Percentiles rank a stretch among this genome's conserved stretches.
These are phyloP conservation scores for Daphne laureola DNA, from an alignment of 441 rosid species.

Conservation along the genomic window DNA sequence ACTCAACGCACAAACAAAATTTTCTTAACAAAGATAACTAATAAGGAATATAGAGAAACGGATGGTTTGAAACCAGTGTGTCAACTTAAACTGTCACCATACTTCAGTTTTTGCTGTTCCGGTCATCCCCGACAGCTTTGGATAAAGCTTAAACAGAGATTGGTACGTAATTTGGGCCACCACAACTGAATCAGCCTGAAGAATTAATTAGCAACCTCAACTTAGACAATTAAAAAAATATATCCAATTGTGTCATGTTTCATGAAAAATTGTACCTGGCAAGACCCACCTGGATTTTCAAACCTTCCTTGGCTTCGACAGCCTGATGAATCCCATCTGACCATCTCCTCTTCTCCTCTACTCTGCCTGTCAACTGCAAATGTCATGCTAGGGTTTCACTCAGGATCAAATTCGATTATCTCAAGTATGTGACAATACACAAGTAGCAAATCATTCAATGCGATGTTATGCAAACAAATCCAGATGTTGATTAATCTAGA, in stretches of 20 bases:
- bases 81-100: constrained; percentile 19
- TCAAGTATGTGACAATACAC: not conserved
- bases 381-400: constrained; percentile 9
- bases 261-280: not conserved
- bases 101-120: constrained; percentile 99
- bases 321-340: constrained; percentile 97
- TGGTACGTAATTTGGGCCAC: constrained; percentile 98
- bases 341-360: constrained; percentile 98
- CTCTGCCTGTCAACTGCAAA: constrained; percentile 91
- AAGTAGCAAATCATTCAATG: not conserved
- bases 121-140: constrained; percentile 97
- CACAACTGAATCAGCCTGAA: constrained; percentile 89
- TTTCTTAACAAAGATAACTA: not conserved
- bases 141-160: constrained; percentile 93
- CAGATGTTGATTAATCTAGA: too few relatives aligned
- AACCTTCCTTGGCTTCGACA: constrained; percentile 96
- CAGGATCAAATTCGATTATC: not conserved
- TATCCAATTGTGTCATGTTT: not conserved
- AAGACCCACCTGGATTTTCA: constrained; percentile 66
- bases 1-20: not conserved
- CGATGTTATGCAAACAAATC: too few relatives aligned
- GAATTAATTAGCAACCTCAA: constrained; percentile 4
- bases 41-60: not conserved
- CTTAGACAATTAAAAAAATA: constrained; percentile 12
- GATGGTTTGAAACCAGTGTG: constrained; percentile 5